Base-by-base conservation (phyloP, 768 basidiomycete species). In the Tulasnella sp. region DNA sequence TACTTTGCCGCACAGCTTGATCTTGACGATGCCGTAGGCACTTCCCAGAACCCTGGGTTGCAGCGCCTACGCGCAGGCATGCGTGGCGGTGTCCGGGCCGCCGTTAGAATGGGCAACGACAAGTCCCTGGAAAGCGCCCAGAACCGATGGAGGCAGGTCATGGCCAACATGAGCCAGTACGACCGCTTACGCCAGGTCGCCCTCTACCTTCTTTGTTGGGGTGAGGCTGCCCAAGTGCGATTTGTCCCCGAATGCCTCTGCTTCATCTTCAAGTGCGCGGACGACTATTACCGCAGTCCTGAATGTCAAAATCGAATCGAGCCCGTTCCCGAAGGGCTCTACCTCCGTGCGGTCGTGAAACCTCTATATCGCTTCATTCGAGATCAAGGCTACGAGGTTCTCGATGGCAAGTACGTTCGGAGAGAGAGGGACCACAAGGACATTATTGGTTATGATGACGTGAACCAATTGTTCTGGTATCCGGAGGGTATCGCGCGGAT, bases 241-340 rank as follows among this genome's bases (percentile, higher is more conserved):
- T 98, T 97, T 70, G 78, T 89, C 12, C 94, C 96, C 2, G 96
- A 99, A 69, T 93, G 90, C 65, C 73, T 99, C 43, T 97, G 92
- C 72, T 99, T 97, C 77, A 96, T 99, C 71, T 99, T 99, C 84
- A 99, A 99, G 72, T 98, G 96, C 66, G 96, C 96, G 12, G 94
- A 99, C 67, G 96, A 99, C 72, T 99, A 97, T 69, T 99, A 99
- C 69, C 92, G 96, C 23, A 91, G 87, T 3, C 83, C 94, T n/a
- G 96, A 98, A 65, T 99, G 96, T 64, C 96, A 99, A 69, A 87
- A 80, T 68, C 75, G 90, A 42, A 72, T 88, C 41, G 93, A 97
- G 52, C 82, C 93, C 0, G 90, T 97, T 0, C 88, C 89, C 0
- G 94, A 97, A 65, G 96, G 94, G 0, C 73, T 97, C n/a, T 99